Conservation (phyloP, 1,139 yeast species). For the Spathaspora sp. region DNA sequence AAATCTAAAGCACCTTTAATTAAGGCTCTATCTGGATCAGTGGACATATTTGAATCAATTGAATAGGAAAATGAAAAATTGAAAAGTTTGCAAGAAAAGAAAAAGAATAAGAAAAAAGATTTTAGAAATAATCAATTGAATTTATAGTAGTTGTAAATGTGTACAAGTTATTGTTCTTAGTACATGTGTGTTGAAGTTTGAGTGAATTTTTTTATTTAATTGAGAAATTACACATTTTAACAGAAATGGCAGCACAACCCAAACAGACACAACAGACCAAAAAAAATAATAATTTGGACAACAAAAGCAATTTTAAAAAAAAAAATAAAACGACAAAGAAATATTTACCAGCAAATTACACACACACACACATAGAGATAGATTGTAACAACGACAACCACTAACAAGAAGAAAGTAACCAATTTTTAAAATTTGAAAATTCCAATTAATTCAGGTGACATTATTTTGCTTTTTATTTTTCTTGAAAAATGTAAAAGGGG, state of each 20-base stretch:
- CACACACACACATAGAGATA: neutral
- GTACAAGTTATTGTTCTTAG: neutral
- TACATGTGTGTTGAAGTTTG: slow-evolving; percentile 1
- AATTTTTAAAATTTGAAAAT: too few species aligned
- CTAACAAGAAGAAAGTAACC: neutral
- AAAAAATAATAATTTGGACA: neutral
- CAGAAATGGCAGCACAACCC: neutral
- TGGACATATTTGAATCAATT: slow-evolving; percentile 2
- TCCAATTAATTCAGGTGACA: too few species aligned
- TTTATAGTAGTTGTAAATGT: neutral
- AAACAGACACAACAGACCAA: neutral
- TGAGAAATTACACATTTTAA: neutral
- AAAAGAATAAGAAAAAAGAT: neutral
- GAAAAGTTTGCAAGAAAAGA: neutral
- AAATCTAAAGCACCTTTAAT: slow-evolving; percentile 60
- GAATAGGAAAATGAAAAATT: neutral
- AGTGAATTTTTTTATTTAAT: neutral
- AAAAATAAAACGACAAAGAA: slow-evolving; percentile 1
- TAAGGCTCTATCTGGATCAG: slow-evolving; percentile 10
- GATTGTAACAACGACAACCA: too few species aligned
- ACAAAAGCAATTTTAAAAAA: neutral
- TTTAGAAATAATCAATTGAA: neutral
- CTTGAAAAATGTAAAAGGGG: too few species aligned
- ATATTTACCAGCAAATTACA: neutral
- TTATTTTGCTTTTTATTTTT: too few species aligned